A percentile compares a stretch with the other conserved stretches of the same genome.
Evolutionary conservation across 345 rosid species (phyloP).

Genomic region (Melaleuca alternifolia): DNA sequence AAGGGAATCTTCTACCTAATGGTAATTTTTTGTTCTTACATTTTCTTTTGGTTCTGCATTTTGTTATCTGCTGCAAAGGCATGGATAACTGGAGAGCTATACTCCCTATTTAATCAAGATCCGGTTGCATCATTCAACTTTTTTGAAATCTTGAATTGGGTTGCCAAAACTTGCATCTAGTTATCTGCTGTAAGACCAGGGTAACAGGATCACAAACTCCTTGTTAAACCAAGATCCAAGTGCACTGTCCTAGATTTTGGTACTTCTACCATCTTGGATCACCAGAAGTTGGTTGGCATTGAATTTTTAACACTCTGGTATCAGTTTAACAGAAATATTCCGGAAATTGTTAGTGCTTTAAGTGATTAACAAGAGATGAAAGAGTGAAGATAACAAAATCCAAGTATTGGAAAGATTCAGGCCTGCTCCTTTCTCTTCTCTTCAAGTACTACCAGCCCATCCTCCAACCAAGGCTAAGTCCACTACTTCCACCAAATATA

Average conservation of each 20-base stretch:
- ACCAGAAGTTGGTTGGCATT: background rate
- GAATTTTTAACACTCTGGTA: background rate
- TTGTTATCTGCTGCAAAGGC: background rate
- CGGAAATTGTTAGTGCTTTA: background rate
- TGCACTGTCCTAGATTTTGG: background rate
- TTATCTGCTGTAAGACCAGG: background rate
- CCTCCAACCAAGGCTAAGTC: background rate
- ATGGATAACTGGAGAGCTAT: background rate
- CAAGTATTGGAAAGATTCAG: background rate
- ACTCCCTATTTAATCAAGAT: background rate
- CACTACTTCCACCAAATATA: background rate
- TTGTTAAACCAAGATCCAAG: background rate
- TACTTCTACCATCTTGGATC: background rate
- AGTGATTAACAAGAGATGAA: background rate
- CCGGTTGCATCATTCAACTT: background rate
- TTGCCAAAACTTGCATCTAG: background rate
- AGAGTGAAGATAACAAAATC: background rate
- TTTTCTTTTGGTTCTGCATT: background rate
- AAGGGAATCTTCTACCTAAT: slow-evolving; percentile 56
- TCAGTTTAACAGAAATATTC: background rate
- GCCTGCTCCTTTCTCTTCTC: background rate
- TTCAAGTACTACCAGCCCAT: background rate
- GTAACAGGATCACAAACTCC: background rate
- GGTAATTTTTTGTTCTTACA: slow-evolving; percentile 22
- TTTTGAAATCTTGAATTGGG: background rate